Evolutionary conservation across 1,284 basidiomycete species (phyloP), one percentile per base, ranked within the genome.

Genomic region (Malassezia restricta): DNA sequence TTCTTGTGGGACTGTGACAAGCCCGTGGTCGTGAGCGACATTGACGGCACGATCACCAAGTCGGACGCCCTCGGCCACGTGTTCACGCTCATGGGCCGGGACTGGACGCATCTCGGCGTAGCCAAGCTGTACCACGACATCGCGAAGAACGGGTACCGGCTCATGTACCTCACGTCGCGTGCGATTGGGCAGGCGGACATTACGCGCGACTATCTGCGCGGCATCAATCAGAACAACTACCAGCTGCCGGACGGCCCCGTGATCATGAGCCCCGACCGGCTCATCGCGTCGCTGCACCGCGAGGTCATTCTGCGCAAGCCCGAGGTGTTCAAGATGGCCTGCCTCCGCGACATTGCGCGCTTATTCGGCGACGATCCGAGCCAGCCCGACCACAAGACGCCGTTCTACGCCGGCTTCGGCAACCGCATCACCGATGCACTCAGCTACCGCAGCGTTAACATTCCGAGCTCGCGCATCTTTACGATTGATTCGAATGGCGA

Each of bases 321-420:
- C 0, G 94, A 99, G 73, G 82, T 98, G 29, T 99, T 99, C 81
- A 99, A 99, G 78, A 99, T 99, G 94, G 92, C 94, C 3, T 96
- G 91, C 75, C 76, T 99, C 59, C 80, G 91, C 35, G 94, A 99
- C 75, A 95, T 99, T 52, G 88, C 90, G 64, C 80, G 90, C 28
- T 75, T 98, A 7, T 99, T 96, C 70, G 86, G 87, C 7, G 79
- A 81, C 24, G 66, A 66, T 40, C 59, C 49, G 29, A 48, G 48
- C 12, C 40, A 54, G 24, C 43, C 43, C 1, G 12, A 7, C 14
- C 20, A 33, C 33, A 37, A n/a, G 20, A 74, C 74, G 9, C 86
- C 87, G 0, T 99, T 99, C 76, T 98, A 92, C 71, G 88, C 91
- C 40, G 94, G 94, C 2, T 99, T 99, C 73, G 94, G 94, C 3